Conservation (phyloP, 805 yeast genomes). For the Kodamaea sagamina region DNA sequence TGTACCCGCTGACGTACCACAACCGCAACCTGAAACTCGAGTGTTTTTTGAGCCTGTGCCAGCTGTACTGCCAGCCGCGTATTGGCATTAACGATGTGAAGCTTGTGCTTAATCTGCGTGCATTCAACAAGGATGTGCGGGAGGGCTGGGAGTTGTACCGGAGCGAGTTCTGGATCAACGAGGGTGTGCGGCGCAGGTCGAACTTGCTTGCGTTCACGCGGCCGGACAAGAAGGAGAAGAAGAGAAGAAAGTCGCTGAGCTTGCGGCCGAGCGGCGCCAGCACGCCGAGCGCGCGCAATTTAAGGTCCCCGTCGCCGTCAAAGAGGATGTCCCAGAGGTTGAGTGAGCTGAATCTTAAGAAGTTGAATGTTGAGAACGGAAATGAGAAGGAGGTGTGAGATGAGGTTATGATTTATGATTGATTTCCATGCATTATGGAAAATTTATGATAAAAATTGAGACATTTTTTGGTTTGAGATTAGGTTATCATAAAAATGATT, state of each 20-base stretch:
- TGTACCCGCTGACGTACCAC: slow-evolving; percentile 33
- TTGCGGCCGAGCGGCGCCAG: slow-evolving; percentile 6
- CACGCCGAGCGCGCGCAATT: slow-evolving; percentile 2
- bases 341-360: slow-evolving; percentile 23
- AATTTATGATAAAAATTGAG: no score
- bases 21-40: slow-evolving; percentile 37
- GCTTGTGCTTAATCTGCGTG: slow-evolving; percentile 75
- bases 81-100: slow-evolving; percentile 78
- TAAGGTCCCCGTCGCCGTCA: slow-evolving; percentile 4
- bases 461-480: no score
- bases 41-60: slow-evolving; percentile 41
- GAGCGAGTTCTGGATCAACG: slow-evolving; percentile 90
- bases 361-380: slow-evolving; percentile 1
- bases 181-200: slow-evolving; percentile 62
- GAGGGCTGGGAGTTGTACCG: slow-evolving; percentile 96
- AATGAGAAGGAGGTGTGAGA: no score
- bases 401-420: no score
- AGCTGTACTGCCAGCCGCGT: slow-evolving; percentile 55
- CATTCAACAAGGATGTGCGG: slow-evolving; percentile 77
- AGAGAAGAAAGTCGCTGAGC: slow-evolving; percentile 29
- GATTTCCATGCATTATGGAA: no score
- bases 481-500: no score
- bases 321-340: slow-evolving; percentile 16
- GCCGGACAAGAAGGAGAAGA: slow-evolving; percentile 39
- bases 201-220: slow-evolving; percentile 33